Percentiles rank a stretch among this genome's conserved stretches.
Conservation (phyloP, 345 rosid genomes). For the Populus simonii region DNA sequence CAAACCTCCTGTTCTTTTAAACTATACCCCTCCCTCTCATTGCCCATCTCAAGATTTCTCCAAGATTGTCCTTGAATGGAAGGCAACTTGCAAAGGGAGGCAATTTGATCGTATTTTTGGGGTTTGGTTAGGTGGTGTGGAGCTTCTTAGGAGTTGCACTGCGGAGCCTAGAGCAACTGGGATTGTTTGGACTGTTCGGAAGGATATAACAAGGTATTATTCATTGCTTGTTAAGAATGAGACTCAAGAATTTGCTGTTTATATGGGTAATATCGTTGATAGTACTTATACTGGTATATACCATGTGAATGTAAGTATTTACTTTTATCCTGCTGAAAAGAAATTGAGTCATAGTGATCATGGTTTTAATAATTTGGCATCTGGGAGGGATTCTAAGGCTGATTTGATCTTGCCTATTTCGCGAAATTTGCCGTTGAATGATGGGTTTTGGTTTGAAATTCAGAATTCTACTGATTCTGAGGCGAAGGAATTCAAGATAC, state of each 20-base stretch:
- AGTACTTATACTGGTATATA: constrained; percentile 73
- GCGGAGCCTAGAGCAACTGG: constrained; percentile 81
- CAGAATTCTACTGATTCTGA: constrained; percentile 40
- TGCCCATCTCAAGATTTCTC: constrained; percentile 53
- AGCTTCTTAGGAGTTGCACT: constrained; percentile 92
- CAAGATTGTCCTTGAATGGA: constrained; percentile 74
- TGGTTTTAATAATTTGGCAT: constrained; percentile 8
- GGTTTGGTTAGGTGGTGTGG: constrained; percentile 80
- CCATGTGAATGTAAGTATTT: constrained; percentile 58
- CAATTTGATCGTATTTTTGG: constrained; percentile 90
- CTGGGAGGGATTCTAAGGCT: constrained; percentile 46
- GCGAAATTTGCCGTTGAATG: constrained; percentile 54
- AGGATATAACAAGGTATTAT: constrained; percentile 78
- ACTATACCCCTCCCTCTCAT: constrained; percentile 62
- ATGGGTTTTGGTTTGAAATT: constrained; percentile 87
- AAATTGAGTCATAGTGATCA: constrained; percentile 5
- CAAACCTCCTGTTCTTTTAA: constrained; percentile 62
- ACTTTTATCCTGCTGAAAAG: constrained; percentile 53
- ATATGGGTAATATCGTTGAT: constrained; percentile 63
- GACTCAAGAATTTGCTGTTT: constrained; percentile 58
- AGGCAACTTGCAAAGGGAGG: constrained; percentile 68
- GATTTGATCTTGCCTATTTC: constrained; percentile 81
- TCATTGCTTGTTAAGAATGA: constrained; percentile 59
- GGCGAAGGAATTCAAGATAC: constrained; percentile 54
- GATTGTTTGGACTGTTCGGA: constrained; percentile 66